phyloP scores from a whole-genome alignment of 2,329 filamentous ascomycete genomes.

The Claviceps cyperi region DNA sequence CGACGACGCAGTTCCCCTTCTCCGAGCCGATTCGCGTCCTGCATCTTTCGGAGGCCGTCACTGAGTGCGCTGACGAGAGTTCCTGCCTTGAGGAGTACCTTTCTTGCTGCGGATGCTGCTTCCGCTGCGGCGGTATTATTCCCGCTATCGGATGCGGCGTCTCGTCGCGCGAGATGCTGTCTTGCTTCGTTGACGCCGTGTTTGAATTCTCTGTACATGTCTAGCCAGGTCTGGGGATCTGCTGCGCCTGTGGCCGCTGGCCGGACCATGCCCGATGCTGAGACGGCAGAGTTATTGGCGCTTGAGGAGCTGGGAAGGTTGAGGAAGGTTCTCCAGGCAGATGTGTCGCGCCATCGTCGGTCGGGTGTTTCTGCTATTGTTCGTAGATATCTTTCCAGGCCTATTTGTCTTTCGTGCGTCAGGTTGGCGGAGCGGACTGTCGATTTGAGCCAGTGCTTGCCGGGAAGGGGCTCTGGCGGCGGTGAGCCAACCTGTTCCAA shows the following conservation, averaged over 20 bases:
- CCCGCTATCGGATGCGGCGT: slow-evolving; percentile 31
- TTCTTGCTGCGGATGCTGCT: slow-evolving; percentile 61
- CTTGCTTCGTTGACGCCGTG: slow-evolving; percentile 49
- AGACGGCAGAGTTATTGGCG: slow-evolving; percentile 32
- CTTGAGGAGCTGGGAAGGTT: slow-evolving; percentile 44
- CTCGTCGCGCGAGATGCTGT: slow-evolving; percentile 50
- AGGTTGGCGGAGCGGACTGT: slow-evolving; percentile 56
- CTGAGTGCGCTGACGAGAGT: slow-evolving; percentile 49
- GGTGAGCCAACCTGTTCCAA: slow-evolving; percentile 42
- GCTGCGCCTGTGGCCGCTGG: slow-evolving; percentile 27
- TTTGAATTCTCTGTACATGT: slow-evolving; percentile 63
- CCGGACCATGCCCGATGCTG: slow-evolving; percentile 28
- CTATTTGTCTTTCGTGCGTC: slow-evolving; percentile 53
- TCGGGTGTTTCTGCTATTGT: slow-evolving; percentile 62
- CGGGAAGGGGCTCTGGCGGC: slow-evolving; percentile 53
- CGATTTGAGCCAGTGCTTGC: slow-evolving; percentile 64
- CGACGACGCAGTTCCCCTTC: slow-evolving; percentile 62
- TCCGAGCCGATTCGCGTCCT: slow-evolving; percentile 42
- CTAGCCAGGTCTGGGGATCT: slow-evolving; percentile 60
- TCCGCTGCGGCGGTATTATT: slow-evolving; percentile 36
- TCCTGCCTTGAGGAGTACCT: slow-evolving; percentile 53
- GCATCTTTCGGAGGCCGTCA: slow-evolving; percentile 46
- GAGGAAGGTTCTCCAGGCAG: slow-evolving; percentile 59
- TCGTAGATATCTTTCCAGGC: slow-evolving; percentile 57
- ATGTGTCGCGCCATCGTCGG: slow-evolving; percentile 58